A percentile compares a stretch with the other conserved stretches of the same genome.
Conservation (phyloP, 2,329 filamentous ascomycete genomes). For the Bipolaris cookei region DNA sequence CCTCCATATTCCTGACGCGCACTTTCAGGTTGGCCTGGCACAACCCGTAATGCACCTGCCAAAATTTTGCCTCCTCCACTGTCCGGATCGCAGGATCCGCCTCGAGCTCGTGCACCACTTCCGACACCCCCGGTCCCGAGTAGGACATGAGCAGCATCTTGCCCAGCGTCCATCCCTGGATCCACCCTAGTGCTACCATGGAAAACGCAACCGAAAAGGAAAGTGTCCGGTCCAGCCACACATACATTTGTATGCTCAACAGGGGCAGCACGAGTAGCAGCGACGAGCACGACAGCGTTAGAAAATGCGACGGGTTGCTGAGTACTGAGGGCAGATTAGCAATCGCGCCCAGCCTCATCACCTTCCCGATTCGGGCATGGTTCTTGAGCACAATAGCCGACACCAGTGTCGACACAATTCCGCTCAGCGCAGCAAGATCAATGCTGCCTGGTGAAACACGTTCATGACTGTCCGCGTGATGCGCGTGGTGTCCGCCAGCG, state of each 20-base stretch:
- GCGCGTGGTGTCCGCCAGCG: constrained; percentile 72
- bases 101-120: constrained; percentile 85
- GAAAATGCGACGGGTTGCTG: constrained; percentile 92
- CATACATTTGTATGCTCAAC: constrained; percentile 78
- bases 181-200: constrained; percentile 87
- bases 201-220: constrained; percentile 80
- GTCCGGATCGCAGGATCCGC: constrained; percentile 75
- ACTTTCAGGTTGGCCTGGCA: constrained; percentile 95
- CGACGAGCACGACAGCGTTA: constrained; percentile 85
- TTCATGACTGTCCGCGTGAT: constrained; percentile 71
- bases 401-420: constrained; percentile 80
- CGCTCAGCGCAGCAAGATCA: constrained; percentile 80
- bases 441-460: constrained; percentile 76
- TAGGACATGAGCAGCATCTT: constrained; percentile 98
- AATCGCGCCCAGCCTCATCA: constrained; percentile 85
- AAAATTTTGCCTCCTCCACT: constrained; percentile 92
- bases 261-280: constrained; percentile 82
- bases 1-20: constrained; percentile 68
- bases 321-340: constrained; percentile 83
- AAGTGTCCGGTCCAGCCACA: constrained; percentile 81
- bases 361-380: constrained; percentile 87
- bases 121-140: constrained; percentile 64
- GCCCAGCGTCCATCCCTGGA: constrained; percentile 83
- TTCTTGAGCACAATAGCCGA: constrained; percentile 89
- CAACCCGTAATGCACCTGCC: constrained; percentile 97